These are phyloP conservation scores for Decorospora gaudefroyi DNA, from an alignment of 2,329 filamentous ascomycete species.

Conservation along the genomic window DNA sequence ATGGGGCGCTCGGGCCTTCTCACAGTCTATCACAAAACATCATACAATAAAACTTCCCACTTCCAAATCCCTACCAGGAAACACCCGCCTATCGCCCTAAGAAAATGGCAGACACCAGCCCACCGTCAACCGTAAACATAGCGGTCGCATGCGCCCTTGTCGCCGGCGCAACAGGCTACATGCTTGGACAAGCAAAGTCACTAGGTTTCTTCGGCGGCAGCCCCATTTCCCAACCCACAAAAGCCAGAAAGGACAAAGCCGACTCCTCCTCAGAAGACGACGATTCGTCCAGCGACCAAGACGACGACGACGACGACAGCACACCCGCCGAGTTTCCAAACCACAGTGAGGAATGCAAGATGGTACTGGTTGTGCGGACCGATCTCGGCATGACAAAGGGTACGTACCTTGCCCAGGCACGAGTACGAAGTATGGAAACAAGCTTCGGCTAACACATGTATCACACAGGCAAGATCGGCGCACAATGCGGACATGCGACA, in stretches of 20 bases:
- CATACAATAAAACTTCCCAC: too few relatives aligned
- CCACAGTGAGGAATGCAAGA: constrained; percentile 82
- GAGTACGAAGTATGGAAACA: too few relatives aligned
- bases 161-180: constrained; percentile 75
- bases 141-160: constrained; percentile 75
- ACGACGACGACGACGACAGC: constrained; percentile 36
- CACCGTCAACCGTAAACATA: constrained; percentile 62
- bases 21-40: background rate
- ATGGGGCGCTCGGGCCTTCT: too few relatives aligned
- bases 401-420: too few relatives aligned
- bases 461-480: constrained; percentile 92
- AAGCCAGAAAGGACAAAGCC: constrained; percentile 18
- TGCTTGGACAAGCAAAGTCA: constrained; percentile 65
- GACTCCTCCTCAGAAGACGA: constrained; percentile 36
- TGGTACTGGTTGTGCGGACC: constrained; percentile 88
- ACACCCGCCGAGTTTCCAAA: constrained; percentile 53
- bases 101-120: constrained; percentile 44
- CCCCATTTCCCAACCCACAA: constrained; percentile 36
- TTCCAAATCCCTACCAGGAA: too few relatives aligned
- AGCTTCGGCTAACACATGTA: too few relatives aligned
- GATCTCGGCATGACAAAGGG: constrained; percentile 98
- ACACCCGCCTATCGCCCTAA: too few relatives aligned
- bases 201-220: constrained; percentile 73
- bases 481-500: constrained; percentile 94
- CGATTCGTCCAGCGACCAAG: constrained; percentile 40